Evolutionary conservation across 129 eudicot species (phyloP).

Genomic region (Helichrysum umbraculigerum): DNA sequence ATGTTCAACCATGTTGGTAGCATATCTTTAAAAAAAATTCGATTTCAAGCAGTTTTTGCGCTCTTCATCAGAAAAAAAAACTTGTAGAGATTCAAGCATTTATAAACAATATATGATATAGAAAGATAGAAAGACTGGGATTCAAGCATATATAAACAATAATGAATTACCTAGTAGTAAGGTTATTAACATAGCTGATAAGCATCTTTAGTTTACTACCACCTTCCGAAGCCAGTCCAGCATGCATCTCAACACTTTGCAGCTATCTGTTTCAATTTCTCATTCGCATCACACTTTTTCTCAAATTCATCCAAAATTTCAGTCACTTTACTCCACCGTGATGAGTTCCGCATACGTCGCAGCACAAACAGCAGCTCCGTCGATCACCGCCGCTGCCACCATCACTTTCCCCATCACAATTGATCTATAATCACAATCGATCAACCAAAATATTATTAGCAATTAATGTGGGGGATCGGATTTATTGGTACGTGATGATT

Average conservation of each 20-base stretch:
- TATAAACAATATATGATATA: no score
- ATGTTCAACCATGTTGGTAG: no score
- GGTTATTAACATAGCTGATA: slow-evolving; percentile 83
- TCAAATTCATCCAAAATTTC: slow-evolving; percentile 61
- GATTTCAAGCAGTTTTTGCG: no score
- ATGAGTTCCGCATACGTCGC: slow-evolving; percentile 49
- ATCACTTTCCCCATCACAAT: slow-evolving; percentile 54
- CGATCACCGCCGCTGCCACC: slow-evolving; percentile 58
- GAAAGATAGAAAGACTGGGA: no score
- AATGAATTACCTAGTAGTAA: slow-evolving; percentile 63
- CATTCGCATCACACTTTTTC: slow-evolving; percentile 59
- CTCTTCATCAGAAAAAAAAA: no score
- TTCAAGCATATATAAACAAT: no score
- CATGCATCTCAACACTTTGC: slow-evolving; percentile 88
- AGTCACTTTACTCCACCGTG: slow-evolving; percentile 44
- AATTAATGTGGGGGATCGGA: slow-evolving; percentile 1
- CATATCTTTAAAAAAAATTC: no score
- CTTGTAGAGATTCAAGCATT: no score
- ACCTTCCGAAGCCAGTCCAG: slow-evolving; percentile 79
- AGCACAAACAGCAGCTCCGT: slow-evolving; percentile 61
- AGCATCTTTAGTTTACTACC: slow-evolving; percentile 78
- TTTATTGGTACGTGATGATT: slow-evolving; percentile 16
- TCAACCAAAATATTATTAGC: not conserved
- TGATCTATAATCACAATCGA: not conserved
- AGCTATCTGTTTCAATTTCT: slow-evolving; percentile 56